Base-by-base conservation (phyloP, 2,329 filamentous ascomycete species). In the Exophiala sp. region DNA sequence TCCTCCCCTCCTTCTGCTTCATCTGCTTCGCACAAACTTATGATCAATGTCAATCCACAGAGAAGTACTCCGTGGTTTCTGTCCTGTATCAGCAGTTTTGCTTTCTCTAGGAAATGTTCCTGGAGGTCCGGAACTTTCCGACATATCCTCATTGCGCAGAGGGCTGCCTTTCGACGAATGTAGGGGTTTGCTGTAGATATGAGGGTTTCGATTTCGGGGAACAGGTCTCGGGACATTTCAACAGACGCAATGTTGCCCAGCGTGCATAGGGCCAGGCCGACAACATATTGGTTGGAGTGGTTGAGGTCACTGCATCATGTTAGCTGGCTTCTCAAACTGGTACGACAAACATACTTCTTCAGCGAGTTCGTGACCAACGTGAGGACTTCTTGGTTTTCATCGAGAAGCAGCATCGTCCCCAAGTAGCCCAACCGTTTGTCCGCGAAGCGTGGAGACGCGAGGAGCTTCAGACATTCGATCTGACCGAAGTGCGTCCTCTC, bases 81-180 rank as follows among this genome's bases (percentile, higher is more conserved):
- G 68, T 98, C 93, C 21, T 88, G 86, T 18, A 98, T 74, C 8
- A 98, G 76, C 22, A 88, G 78, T 55, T 93, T 86, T 13, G 91
- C 87, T 68, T 97, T 97, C 54, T 98, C 93, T 50, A 96, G 67
- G 65, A 98, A 98, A 70, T 98, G 90, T 68, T 98, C 94, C 69
- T 95, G 88, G 46, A 98, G 73, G 67, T 98, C 93, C 4, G 94
- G 93, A 9, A 98, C 93, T 70, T 98, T 98, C 62, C 89, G 85
- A 72, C 90, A 96, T 76, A 98, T 96, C 59, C 90, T 82, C 93
- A 98, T 98, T 43, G 93, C 93, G 70, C 93, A 98, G n/a, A 98
- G 78, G 2, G 93, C 93, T 14, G 93, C 93, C 74, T 98, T 98
- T 61, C 93, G 82, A 62, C 93, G 81, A 65, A 98, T 96, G 67